A percentile compares a stretch with the other conserved stretches of the same genome.
Evolutionary conservation across 768 basidiomycete genomes (phyloP).

Genomic region (Asterophora lycoperdoides): DNA sequence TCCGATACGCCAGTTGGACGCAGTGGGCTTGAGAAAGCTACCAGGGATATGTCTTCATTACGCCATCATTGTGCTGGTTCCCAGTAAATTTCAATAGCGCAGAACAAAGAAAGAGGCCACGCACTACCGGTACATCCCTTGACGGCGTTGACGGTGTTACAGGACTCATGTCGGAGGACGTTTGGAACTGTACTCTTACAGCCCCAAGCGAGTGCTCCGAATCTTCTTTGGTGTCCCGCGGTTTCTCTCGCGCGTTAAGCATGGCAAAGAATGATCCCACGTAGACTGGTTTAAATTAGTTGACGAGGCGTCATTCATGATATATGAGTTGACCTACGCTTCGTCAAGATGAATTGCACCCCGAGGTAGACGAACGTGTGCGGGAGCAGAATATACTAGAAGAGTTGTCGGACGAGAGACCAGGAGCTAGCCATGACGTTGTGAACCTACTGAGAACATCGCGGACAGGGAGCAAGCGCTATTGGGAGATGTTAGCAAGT

Average conservation of each 20-base stretch:
- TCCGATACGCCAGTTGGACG: too few relatives aligned
- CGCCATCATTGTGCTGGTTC: neutral
- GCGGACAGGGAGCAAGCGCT: conserved; percentile 44
- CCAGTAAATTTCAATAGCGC: neutral
- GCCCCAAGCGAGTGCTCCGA: conserved; percentile 11
- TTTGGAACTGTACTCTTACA: conserved; percentile 12
- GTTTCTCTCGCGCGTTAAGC: conserved; percentile 40
- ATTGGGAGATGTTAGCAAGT: neutral
- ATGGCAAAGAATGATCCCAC: conserved; percentile 44
- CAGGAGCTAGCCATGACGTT: neutral
- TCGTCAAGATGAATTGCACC: conserved; percentile 40
- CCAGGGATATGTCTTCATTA: conserved; percentile 5
- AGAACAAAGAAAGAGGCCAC: neutral
- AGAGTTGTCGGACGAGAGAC: neutral
- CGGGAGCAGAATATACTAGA: conserved; percentile 39
- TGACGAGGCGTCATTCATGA: neutral
- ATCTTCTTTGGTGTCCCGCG: conserved; percentile 9
- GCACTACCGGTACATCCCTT: neutral
- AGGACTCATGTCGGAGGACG: conserved; percentile 1
- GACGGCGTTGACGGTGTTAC: neutral
- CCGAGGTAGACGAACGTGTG: conserved; percentile 41
- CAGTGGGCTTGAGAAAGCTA: too few relatives aligned
- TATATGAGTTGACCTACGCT: conserved; percentile 27
- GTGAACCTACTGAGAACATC: conserved; percentile 35
- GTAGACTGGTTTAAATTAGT: conserved; percentile 33